These are phyloP conservation scores for Micractinium sp. DNA, from an alignment of 139 green algal genomes.

Conservation along the genomic window DNA sequence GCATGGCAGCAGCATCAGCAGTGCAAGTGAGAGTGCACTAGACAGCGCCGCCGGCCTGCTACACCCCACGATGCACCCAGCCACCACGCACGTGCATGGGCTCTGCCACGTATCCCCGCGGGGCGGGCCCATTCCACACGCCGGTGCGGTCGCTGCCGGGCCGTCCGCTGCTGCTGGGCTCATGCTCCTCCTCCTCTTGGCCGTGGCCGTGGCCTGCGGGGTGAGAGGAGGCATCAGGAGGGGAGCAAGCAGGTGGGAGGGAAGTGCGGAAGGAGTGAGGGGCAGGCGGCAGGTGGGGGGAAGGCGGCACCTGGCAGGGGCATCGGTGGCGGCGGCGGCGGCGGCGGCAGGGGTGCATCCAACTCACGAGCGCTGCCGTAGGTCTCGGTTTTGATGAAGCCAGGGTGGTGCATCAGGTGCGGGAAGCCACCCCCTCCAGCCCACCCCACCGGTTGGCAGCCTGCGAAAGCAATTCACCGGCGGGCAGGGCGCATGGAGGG, in stretches of 20 bases:
- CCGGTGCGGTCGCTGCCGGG: conserved; percentile 62
- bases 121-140: conserved; percentile 83
- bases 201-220: not conserved
- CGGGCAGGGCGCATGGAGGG: not conserved
- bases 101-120: conserved; percentile 44
- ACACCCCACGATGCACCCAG: too few relatives aligned
- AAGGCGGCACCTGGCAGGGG: not conserved
- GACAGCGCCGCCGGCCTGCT: too few relatives aligned
- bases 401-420: conserved; percentile 73
- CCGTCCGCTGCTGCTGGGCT: conserved; percentile 1
- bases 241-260: not conserved
- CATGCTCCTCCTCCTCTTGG: not conserved
- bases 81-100: conserved; percentile 35
- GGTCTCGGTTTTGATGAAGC: conserved; percentile 57
- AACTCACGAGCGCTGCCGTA: conserved; percentile 51
- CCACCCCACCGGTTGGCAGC: conserved; percentile 69
- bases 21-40: too few relatives aligned
- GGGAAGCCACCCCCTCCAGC: conserved; percentile 65
- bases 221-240: too few relatives aligned
- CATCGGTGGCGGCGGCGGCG: not conserved
- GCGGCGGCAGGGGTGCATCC: not conserved
- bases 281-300: not conserved
- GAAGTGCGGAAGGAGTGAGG: not conserved
- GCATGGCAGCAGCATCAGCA: too few relatives aligned
- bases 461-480: conserved; percentile 22